These are phyloP conservation scores for Pseudevernia furfuracea DNA, from an alignment of 495 filamentous ascomycete species.

Conservation along the genomic window DNA sequence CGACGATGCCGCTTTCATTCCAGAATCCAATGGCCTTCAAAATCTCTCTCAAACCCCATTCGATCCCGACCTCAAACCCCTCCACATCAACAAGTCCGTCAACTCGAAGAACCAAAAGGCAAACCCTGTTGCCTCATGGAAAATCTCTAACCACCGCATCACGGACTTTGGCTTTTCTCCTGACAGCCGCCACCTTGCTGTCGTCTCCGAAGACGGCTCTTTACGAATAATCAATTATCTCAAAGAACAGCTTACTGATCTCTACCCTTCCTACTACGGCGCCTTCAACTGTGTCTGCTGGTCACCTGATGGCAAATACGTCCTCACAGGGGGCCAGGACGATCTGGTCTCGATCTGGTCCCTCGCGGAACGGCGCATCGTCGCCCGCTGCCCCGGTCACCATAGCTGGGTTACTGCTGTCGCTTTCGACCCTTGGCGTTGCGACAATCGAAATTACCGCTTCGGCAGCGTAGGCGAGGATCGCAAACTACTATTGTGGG, in stretches of 20 bases:
- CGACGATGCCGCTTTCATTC: constrained; percentile 72
- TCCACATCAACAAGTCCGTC: constrained; percentile 75
- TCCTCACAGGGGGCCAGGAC: constrained; percentile 91
- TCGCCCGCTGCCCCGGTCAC: constrained; percentile 89
- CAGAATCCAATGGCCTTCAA: constrained; percentile 38
- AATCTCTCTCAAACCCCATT: constrained; percentile 24
- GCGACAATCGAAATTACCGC: constrained; percentile 87
- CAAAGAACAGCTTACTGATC: constrained; percentile 74
- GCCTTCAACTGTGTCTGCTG: constrained; percentile 88
- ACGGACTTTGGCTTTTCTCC: constrained; percentile 87
- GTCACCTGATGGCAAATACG: constrained; percentile 95
- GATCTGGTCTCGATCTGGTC: constrained; percentile 94
- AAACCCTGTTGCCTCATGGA: constrained; percentile 89
- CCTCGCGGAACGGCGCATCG: constrained; percentile 69
- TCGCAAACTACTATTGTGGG: constrained; percentile 83
- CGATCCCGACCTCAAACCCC: constrained; percentile 31
- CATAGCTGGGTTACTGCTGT: constrained; percentile 92
- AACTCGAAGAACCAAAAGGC: constrained; percentile 86
- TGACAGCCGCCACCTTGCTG: constrained; percentile 75
- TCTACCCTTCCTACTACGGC: constrained; percentile 88
- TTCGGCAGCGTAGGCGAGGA: constrained; percentile 96
- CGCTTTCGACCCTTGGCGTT: constrained; percentile 92
- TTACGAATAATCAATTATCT: constrained; percentile 86
- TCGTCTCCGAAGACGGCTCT: constrained; percentile 86
- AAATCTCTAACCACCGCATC: constrained; percentile 77